Evolutionary conservation across 2,329 filamentous ascomycete species (phyloP).

Genomic region (Penicillium sp.): DNA sequence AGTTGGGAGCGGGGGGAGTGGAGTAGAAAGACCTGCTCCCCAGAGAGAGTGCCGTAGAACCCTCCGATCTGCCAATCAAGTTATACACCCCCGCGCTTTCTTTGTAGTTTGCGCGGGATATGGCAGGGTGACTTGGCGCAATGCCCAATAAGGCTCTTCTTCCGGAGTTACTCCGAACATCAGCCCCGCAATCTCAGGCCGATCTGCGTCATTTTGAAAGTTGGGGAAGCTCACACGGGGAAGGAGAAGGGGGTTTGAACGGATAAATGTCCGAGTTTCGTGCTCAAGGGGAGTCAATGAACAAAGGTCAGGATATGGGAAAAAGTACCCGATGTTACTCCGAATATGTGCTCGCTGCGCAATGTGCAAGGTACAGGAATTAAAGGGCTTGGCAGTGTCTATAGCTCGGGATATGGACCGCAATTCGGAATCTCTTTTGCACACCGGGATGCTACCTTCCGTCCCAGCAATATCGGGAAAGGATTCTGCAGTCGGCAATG

Average conservation of each 20-base stretch:
- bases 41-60: not conserved
- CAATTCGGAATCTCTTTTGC: not conserved
- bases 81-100: not conserved
- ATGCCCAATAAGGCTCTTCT: not conserved
- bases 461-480: not conserved
- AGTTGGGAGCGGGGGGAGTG: not conserved
- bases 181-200: not conserved
- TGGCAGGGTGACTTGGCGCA: not conserved
- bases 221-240: too few relatives aligned
- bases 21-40: not conserved
- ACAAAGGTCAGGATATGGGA: too few relatives aligned
- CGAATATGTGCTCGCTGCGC: too few relatives aligned
- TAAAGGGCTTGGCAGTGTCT: not conserved
- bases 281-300: too few relatives aligned
- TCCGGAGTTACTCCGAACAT: not conserved
- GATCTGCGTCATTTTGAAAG: not conserved
- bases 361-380: too few relatives aligned
- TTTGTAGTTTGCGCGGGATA: not conserved
- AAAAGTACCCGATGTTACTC: too few relatives aligned
- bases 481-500: not conserved
- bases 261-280: too few relatives aligned
- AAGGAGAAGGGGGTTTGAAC: too few relatives aligned
- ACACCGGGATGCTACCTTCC: not conserved
- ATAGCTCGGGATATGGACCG: not conserved
- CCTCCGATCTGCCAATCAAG: not conserved